Conservation (phyloP, 2,329 filamentous ascomycete species). For the Shiraia sp. region DNA sequence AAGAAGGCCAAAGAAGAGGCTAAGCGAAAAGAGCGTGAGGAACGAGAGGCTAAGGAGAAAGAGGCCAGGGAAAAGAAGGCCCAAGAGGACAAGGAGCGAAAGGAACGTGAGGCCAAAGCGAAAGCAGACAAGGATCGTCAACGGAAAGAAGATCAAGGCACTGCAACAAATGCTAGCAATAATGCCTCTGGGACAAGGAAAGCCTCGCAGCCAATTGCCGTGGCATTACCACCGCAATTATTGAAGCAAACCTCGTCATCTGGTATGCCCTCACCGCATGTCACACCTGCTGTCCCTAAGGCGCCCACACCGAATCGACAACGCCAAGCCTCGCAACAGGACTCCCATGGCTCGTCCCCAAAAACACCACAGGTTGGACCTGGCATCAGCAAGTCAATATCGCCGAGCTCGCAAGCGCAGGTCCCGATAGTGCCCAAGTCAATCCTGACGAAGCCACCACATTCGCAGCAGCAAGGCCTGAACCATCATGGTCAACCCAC, state of each 20-base stretch:
- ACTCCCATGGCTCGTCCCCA: slow-evolving; percentile 69
- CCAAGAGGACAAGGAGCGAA: slow-evolving; percentile 60
- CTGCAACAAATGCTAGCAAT: slow-evolving; percentile 31
- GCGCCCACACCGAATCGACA: slow-evolving; percentile 77
- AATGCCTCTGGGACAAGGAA: slow-evolving; percentile 33
- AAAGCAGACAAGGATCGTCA: slow-evolving; percentile 49
- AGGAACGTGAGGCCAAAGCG: slow-evolving; percentile 62
- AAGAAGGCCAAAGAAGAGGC: slow-evolving; percentile 73
- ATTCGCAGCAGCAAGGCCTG: slow-evolving; percentile 50
- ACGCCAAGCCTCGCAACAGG: slow-evolving; percentile 79
- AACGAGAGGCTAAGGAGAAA: slow-evolving; percentile 66
- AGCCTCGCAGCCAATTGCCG: slow-evolving; percentile 47
- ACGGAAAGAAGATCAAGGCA: slow-evolving; percentile 48
- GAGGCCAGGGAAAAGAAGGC: slow-evolving; percentile 72
- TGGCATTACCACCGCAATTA: slow-evolving; percentile 58
- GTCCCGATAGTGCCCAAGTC: slow-evolving; percentile 67
- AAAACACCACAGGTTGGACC: slow-evolving; percentile 64
- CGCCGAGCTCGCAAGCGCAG: slow-evolving; percentile 66
- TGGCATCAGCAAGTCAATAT: slow-evolving; percentile 57
- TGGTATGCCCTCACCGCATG: slow-evolving; percentile 74
- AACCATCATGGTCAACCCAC: slow-evolving; percentile 62
- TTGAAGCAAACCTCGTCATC: slow-evolving; percentile 56
- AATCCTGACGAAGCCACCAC: slow-evolving; percentile 61
- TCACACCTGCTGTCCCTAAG: slow-evolving; percentile 83
- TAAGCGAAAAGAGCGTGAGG: slow-evolving; percentile 77